A percentile compares a stretch with the other conserved stretches of the same genome.
phyloP scores from a whole-genome alignment of 2,329 filamentous ascomycete genomes.

The Monosporascus sp. region DNA sequence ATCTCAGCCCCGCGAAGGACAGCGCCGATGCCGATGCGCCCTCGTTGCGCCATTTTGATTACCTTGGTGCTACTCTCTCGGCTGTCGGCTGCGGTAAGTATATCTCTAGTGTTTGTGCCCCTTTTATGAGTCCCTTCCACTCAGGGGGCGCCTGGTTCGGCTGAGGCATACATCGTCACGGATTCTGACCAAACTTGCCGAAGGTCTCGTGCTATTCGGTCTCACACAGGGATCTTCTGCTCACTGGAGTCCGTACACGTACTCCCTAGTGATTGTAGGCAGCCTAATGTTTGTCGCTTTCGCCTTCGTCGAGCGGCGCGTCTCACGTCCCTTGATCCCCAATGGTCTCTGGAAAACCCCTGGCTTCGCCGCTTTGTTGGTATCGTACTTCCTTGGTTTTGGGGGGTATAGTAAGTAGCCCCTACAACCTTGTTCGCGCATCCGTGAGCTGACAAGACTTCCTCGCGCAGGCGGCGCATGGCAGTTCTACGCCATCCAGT shows the following conservation, averaged over 20 bases:
- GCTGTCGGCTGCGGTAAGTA: conserved; percentile 20
- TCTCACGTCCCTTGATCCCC: conserved; percentile 26
- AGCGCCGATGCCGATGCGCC: conserved; percentile 16
- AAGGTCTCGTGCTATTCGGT: conserved; percentile 25
- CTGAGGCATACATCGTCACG: background rate
- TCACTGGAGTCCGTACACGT: conserved; percentile 31
- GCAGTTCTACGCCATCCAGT: conserved; percentile 33
- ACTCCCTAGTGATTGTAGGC: conserved; percentile 26
- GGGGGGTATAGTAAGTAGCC: too few relatives aligned
- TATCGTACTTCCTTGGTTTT: too few relatives aligned
- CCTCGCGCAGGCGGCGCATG: conserved; percentile 17
- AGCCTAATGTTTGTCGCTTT: conserved; percentile 21
- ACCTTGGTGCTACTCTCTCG: conserved; percentile 22
- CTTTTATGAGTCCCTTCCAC: background rate
- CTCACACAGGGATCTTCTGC: conserved; percentile 28
- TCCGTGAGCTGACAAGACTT: too few relatives aligned
- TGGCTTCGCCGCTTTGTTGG: too few relatives aligned
- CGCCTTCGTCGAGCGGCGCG: conserved; percentile 26
- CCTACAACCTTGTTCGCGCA: too few relatives aligned
- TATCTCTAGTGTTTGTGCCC: background rate
- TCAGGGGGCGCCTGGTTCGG: background rate
- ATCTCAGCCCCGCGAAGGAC: conserved; percentile 25
- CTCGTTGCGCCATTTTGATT: conserved; percentile 19
- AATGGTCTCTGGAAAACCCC: conserved; percentile 34
- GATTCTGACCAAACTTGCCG: background rate